phyloP scores from a whole-genome alignment of 306 rosid genomes.

The Inga leiocalycina region DNA sequence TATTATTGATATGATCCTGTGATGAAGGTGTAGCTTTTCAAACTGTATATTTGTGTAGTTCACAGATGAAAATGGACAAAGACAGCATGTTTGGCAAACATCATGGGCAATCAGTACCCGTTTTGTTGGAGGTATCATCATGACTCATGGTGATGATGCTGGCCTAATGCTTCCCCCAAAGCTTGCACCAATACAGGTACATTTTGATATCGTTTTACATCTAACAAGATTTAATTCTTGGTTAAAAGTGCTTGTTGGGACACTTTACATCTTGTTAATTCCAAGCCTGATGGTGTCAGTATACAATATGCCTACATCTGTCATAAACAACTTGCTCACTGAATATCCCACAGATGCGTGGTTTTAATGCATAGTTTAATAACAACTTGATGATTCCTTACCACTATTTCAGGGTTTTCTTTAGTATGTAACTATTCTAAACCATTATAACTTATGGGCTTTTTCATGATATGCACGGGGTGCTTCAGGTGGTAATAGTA shows the following conservation, averaged over 20 bases:
- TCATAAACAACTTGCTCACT: conserved; percentile 16
- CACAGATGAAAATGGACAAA: conserved; percentile 83
- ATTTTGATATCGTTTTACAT: conserved; percentile 25
- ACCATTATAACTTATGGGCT: neutral
- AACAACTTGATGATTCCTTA: conserved; percentile 16
- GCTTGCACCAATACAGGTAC: conserved; percentile 88
- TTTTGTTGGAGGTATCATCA: conserved; percentile 94
- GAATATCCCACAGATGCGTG: conserved; percentile 15
- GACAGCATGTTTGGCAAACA: conserved; percentile 93
- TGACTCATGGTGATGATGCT: conserved; percentile 96
- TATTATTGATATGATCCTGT: conserved; percentile 34
- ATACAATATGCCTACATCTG: conserved; percentile 7
- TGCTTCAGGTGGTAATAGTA: conserved; percentile 81
- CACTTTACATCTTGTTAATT: conserved; percentile 14
- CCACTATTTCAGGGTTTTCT: neutral
- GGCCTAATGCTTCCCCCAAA: conserved; percentile 97
- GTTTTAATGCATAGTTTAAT: neutral
- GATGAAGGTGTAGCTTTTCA: conserved; percentile 30
- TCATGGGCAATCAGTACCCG: conserved; percentile 99
- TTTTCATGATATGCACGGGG: conserved; percentile 21
- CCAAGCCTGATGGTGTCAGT: neutral
- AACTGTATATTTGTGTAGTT: conserved; percentile 63
- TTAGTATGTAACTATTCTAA: neutral
- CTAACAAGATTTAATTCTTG: conserved; percentile 4
- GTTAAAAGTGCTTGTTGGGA: conserved; percentile 15